These are phyloP conservation scores for Blastomyces parvus DNA, from an alignment of 2,329 filamentous ascomycete genomes.

Conservation along the genomic window DNA sequence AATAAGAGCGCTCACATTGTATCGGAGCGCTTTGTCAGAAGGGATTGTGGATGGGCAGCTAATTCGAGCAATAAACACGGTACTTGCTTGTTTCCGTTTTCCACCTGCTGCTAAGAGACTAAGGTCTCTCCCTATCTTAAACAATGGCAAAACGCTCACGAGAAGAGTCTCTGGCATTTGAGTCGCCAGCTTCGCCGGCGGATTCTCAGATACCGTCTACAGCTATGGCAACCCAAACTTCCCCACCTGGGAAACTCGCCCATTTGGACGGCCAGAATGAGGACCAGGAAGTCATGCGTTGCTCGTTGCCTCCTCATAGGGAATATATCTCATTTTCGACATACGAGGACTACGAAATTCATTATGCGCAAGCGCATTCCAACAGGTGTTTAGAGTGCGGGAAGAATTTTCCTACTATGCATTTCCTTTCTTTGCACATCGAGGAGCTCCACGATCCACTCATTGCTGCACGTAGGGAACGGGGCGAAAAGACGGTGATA, in stretches of 20 bases:
- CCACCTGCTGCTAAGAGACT: not conserved
- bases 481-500: conserved; percentile 71
- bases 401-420: conserved; percentile 77
- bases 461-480: conserved; percentile 58
- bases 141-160: conserved; percentile 54
- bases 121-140: not conserved
- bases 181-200: conserved; percentile 21
- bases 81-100: not conserved
- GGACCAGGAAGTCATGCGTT: conserved; percentile 54
- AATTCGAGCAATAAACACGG: conserved; percentile 1
- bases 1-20: not conserved
- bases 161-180: conserved; percentile 27
- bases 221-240: not conserved
- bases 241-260: conserved; percentile 44
- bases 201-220: conserved; percentile 32
- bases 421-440: conserved; percentile 74
- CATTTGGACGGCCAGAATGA: conserved; percentile 44
- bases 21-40: not conserved
- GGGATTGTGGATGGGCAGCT: not conserved
- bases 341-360: conserved; percentile 74
- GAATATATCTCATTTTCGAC: conserved; percentile 60
- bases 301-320: conserved; percentile 70
- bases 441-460: conserved; percentile 86
- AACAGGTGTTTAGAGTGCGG: conserved; percentile 79
- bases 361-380: conserved; percentile 71